These are phyloP conservation scores for Penicillium egyptiacum DNA, from an alignment of 495 filamentous ascomycete genomes.

Conservation along the genomic window DNA sequence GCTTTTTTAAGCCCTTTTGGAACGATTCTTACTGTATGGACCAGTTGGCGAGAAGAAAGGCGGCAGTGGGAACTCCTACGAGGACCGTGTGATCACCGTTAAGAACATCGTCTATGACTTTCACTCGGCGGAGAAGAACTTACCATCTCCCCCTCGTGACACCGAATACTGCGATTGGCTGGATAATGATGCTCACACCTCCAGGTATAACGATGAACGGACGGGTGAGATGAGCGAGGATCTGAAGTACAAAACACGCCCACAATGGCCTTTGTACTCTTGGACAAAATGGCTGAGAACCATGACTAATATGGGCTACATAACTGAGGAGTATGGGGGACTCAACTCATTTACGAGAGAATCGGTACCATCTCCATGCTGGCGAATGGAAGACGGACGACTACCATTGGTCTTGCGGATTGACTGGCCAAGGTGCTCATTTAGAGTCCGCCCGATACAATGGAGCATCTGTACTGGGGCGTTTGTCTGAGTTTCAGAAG, in stretches of 20 bases:
- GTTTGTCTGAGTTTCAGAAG: neutral
- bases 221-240: neutral
- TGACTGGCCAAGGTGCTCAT: neutral
- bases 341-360: neutral
- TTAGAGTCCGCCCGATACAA: neutral
- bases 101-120: neutral
- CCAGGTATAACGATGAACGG: neutral
- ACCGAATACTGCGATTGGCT: neutral
- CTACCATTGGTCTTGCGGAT: neutral
- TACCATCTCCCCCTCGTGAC: neutral
- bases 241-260: neutral
- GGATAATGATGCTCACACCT: neutral
- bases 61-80: neutral
- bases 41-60: neutral
- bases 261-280: neutral
- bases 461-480: neutral
- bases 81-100: neutral
- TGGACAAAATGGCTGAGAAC: rapidly evolving
- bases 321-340: neutral
- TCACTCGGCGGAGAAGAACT: neutral
- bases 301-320: neutral
- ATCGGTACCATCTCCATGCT: neutral
- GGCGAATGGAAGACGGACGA: neutral
- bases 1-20: neutral
- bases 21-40: neutral